Percentiles rank a stretch among this genome's conserved stretches.
phyloP scores from a whole-genome alignment of 805 yeast species.

The Yamadazyma philogaea region DNA sequence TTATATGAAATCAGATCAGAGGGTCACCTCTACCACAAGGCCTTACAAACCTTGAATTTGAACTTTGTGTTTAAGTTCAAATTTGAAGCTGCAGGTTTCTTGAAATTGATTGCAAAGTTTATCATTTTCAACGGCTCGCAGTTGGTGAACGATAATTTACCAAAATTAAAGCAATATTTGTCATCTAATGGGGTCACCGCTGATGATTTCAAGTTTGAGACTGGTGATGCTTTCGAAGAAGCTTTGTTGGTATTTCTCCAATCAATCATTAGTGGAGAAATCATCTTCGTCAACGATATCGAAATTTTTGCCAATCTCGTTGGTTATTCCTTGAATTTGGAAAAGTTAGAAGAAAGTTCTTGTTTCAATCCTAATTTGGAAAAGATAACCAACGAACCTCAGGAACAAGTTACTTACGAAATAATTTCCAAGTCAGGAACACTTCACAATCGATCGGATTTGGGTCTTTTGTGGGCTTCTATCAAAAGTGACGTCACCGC shows the following conservation, averaged over 20 bases:
- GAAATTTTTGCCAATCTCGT: constrained; percentile 11
- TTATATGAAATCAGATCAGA: constrained; percentile 41
- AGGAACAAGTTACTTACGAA: constrained; percentile 8
- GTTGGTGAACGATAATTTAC: constrained; percentile 19
- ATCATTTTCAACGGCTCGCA: constrained; percentile 37
- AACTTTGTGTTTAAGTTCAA: constrained; percentile 42
- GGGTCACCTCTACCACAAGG: constrained; percentile 50
- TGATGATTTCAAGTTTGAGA: not conserved
- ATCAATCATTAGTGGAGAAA: not conserved
- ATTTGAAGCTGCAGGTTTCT: constrained; percentile 18
- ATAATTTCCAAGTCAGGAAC: constrained; percentile 2
- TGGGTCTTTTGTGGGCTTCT: constrained; percentile 7
- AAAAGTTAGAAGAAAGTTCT: not conserved
- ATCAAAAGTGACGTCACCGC: constrained; percentile 10
- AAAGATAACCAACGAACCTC: constrained; percentile 1
- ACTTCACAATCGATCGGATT: constrained; percentile 1
- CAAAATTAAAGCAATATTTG: constrained; percentile 16
- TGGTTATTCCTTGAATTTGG: constrained; percentile 13
- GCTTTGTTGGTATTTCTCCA: constrained; percentile 8
- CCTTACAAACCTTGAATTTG: constrained; percentile 52
- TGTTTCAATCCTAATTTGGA: constrained; percentile 1
- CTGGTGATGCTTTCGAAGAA: not conserved
- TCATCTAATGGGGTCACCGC: constrained; percentile 5
- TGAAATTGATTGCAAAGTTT: constrained; percentile 31
- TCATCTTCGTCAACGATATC: not conserved